Base-by-base conservation (phyloP, 2,329 filamentous ascomycete species). In the Trichoderma breve region DNA sequence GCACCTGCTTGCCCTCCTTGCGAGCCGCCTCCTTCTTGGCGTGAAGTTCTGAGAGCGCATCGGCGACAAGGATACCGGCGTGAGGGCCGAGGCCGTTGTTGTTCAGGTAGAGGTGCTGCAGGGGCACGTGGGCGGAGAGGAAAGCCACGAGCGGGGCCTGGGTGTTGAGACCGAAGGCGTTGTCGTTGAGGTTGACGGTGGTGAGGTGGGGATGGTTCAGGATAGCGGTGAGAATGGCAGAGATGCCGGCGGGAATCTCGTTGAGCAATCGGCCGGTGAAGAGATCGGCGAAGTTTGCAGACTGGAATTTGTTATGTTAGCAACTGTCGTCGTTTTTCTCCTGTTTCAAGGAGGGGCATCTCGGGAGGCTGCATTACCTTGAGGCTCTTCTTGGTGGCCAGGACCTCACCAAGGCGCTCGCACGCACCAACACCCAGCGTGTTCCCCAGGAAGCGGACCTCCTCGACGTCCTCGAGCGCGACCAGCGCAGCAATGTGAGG, bases 61-160 rank as follows among this genome's bases (percentile, higher is more conserved):
- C 91, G 64, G 95, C 96, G 77, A 99, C 91, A 69, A 96, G 86
- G 60, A 93, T 93, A 72, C 96, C 96, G 11, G 95, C 95, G 73
- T 94, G 91, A 26, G 96, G 96, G 14, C 96, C 96, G 47, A 99
- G 89, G 32, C 96, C 96, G 82, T 99, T 99, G 87, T 99, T 99
- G 87, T 98, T 98, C 72, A 99, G 90, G 83, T 97, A 94, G 32
- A 99, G 89, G 82, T 98, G 95, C 82, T 95, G 94, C 55, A 99
- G 90, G 3, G 96, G 95, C 3, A 93, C 90, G 83, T 98, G 95
- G 72, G 91, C 88, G 70, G 93, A 91, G 74, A 99, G 90, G 84
- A 99, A 99, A 73, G 93, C 93, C 76, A 97, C 93, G 63, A 99
- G 89, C 11, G 95, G 96, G 43, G 93, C 94, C 81, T 97, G 93